Base-by-base conservation (phyloP, 768 basidiomycete species). In the Sarcodon aspratus region DNA sequence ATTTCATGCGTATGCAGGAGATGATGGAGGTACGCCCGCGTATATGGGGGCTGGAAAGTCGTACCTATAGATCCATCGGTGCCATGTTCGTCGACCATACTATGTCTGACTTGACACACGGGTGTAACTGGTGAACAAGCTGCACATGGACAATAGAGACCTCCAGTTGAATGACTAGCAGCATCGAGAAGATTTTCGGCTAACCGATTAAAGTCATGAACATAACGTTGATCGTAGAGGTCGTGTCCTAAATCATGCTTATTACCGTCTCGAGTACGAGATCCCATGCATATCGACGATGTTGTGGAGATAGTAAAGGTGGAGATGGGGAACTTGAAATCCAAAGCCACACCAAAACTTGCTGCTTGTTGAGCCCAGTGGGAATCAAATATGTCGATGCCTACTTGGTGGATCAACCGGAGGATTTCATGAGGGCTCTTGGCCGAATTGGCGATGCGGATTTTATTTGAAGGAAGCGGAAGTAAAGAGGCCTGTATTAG, bases 1-100 rank as follows among this genome's bases (percentile, higher is more conserved):
- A 94, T 92, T 62, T 94, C 91, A 62, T 93, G 91, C 6, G 90
- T 90, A 46, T 84, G 81, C 34, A 92, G 66, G 11, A 94, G 75
- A 56, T 94, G 90, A 59, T 94, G 88, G 32, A 90, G 46, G 55
- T 93, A 94, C 2, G 85, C 83, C 17, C 70, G 65, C n/a, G 66
- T 69, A 53, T 61, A 67, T 1, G 68, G 61, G 9, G 57, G 55
- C 21, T 50, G 49, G 68, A 1, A 42, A 15, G 40, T 13, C n/a
- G 9, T 35, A 18, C 6, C 3, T 33, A 45, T 6, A 5, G 49
- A 45, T 17, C 11, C 8, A 18, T 18, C 37, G 18, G 10, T 17
- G 11, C 9, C 27, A 27, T 37, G 36, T 15, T 52, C 54, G 27
- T 57, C 59, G 15, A 56, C 36, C 15, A 43, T 38, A 36, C 59